Conservation (phyloP, 192 early-diverging fungal species). For the Backusella macrospora region DNA sequence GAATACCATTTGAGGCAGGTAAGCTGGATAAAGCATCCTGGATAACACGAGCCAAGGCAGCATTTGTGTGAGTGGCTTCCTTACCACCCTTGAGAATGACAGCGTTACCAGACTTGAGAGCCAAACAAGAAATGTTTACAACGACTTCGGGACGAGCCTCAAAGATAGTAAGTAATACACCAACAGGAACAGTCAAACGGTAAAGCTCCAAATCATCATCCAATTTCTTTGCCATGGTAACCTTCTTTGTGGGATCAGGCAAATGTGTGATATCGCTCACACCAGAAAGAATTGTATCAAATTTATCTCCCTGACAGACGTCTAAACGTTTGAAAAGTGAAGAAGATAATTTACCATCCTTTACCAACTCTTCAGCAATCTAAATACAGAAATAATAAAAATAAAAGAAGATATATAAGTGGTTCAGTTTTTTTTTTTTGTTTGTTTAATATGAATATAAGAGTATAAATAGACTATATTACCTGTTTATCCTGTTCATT, state of each 20-base stretch:
- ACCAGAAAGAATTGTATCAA: conserved; percentile 81
- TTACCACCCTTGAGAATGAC: conserved; percentile 98
- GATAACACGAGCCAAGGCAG: conserved; percentile 74
- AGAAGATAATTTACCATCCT: conserved; percentile 69
- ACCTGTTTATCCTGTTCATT: conserved; percentile 82
- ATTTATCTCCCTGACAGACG: conserved; percentile 85
- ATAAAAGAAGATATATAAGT: background rate
- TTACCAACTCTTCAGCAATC: conserved; percentile 69
- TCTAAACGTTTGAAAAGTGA: conserved; percentile 90
- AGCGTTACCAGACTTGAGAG: conserved; percentile 96
- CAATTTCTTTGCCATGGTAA: conserved; percentile 75
- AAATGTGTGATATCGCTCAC: conserved; percentile 87
- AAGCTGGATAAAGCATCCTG: conserved; percentile 71
- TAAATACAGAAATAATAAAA: conserved; percentile 32
- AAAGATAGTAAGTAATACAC: conserved; percentile 96
- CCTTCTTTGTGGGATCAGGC: conserved; percentile 81
- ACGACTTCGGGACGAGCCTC: conserved; percentile 99
- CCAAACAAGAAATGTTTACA: conserved; percentile 93
- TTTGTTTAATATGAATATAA: background rate
- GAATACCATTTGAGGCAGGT: conserved; percentile 49
- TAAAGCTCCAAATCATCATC: conserved; percentile 88
- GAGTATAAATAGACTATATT: background rate
- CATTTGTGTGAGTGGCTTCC: conserved; percentile 83
- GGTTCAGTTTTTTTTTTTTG: background rate
- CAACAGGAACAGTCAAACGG: conserved; percentile 90